phyloP scores from a whole-genome alignment of 225 moss, liverwort and hornwort species.

The Marchantia polymorpha region DNA sequence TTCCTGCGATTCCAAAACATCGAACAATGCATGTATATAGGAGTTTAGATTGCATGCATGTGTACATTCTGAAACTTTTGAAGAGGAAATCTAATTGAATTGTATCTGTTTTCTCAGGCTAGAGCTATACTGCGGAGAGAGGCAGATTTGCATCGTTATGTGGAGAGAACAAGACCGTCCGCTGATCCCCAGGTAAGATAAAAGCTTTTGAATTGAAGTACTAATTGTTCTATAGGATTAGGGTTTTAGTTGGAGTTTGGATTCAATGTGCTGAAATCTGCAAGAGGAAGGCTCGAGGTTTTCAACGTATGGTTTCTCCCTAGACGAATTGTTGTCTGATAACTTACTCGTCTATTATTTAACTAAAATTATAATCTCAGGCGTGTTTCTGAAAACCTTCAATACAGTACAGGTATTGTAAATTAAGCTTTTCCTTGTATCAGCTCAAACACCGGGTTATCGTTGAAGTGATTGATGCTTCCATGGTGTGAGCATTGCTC shows the following conservation, averaged over 20 bases:
- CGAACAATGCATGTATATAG: too few relatives aligned
- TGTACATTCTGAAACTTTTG: too few relatives aligned
- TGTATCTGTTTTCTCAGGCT: slow-evolving; percentile 45
- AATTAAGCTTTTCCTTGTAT: too few relatives aligned
- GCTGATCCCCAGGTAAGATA: slow-evolving; percentile 66
- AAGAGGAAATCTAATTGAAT: not conserved
- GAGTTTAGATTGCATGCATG: too few relatives aligned
- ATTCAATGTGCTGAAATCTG: not conserved
- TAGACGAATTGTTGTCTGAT: not conserved
- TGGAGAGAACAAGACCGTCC: slow-evolving; percentile 56
- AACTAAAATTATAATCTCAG: not conserved
- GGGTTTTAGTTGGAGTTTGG: not conserved
- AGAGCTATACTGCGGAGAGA: slow-evolving; percentile 62
- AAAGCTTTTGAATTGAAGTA: not conserved
- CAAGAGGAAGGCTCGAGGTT: not conserved
- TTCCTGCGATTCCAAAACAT: too few relatives aligned
- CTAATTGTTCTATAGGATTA: not conserved
- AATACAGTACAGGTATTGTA: too few relatives aligned
- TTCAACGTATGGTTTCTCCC: not conserved
- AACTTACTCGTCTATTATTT: not conserved
- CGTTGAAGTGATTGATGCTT: too few relatives aligned
- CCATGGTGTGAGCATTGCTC: too few relatives aligned
- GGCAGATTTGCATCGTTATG: slow-evolving; percentile 66
- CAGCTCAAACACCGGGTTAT: too few relatives aligned
- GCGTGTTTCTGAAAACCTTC: not conserved